phyloP scores from a whole-genome alignment of 225 moss, liverwort and hornwort species.

The Pseudisothecium myosuroides region DNA sequence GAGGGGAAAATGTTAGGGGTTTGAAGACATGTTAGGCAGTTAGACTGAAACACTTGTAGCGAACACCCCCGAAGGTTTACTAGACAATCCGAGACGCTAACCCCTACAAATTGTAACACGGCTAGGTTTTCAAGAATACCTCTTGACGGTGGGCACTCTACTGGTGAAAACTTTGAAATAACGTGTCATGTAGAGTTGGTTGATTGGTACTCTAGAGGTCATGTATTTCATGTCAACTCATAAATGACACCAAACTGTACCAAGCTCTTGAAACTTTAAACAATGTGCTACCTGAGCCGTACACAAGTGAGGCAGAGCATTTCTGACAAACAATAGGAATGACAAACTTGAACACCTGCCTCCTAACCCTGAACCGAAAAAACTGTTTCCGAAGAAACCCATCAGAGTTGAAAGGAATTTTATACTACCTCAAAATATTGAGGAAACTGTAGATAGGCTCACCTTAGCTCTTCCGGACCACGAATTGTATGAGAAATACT shows the following conservation, averaged over 20 bases:
- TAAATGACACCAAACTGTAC: background rate
- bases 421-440: background rate
- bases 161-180: background rate
- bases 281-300: background rate
- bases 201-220: background rate
- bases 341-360: background rate
- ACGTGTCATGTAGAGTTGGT: background rate
- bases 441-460: background rate
- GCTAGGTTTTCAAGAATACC: background rate
- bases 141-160: background rate
- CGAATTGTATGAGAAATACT: background rate
- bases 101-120: background rate
- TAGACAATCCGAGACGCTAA: background rate
- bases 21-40: background rate
- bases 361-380: background rate
- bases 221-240: background rate
- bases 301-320: background rate
- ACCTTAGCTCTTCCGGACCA: background rate
- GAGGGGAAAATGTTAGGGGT: background rate
- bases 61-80: background rate
- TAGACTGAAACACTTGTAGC: background rate
- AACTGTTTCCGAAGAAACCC: background rate
- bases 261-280: background rate
- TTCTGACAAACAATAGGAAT: background rate
- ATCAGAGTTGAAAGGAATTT: background rate